These are phyloP conservation scores for Arthroderma sp. DNA, from an alignment of 2,329 filamentous ascomycete species.

Conservation along the genomic window DNA sequence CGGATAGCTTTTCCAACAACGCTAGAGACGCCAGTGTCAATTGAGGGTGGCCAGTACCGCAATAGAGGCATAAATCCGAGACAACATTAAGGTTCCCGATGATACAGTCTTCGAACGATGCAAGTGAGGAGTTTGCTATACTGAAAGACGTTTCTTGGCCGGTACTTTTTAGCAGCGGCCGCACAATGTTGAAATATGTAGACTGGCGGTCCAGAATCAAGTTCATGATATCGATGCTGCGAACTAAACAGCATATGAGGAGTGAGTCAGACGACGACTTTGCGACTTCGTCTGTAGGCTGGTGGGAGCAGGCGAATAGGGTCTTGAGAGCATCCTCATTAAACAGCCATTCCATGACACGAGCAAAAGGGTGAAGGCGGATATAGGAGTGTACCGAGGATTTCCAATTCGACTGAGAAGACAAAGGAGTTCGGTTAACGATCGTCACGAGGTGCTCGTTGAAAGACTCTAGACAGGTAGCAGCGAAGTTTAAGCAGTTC, in stretches of 20 bases:
- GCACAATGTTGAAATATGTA: slow-evolving; percentile 81
- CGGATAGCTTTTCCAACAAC: slow-evolving; percentile 73
- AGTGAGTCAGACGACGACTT: slow-evolving; percentile 65
- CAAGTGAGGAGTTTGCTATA: slow-evolving; percentile 61
- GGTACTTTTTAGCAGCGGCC: slow-evolving; percentile 60
- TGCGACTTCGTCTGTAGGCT: slow-evolving; percentile 59
- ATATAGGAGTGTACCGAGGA: slow-evolving; percentile 61
- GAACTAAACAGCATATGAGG: slow-evolving; percentile 62
- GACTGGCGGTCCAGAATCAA: slow-evolving; percentile 74
- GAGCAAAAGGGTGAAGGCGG: slow-evolving; percentile 76
- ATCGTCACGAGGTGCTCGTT: slow-evolving; percentile 87
- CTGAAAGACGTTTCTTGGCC: slow-evolving; percentile 44
- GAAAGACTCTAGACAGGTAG: slow-evolving; percentile 68
- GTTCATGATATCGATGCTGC: slow-evolving; percentile 72
- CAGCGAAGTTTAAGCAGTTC: slow-evolving; percentile 72
- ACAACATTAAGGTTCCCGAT: slow-evolving; percentile 67
- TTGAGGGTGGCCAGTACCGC: slow-evolving; percentile 67
- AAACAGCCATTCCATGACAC: slow-evolving; percentile 97
- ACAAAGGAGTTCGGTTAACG: slow-evolving; percentile 62
- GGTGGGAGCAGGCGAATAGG: slow-evolving; percentile 65
- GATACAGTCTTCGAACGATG: slow-evolving; percentile 86
- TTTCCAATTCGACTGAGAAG: slow-evolving; percentile 61
- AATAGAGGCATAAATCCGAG: slow-evolving; percentile 73
- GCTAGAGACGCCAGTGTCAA: slow-evolving; percentile 69
- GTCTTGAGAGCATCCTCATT: slow-evolving; percentile 76